phyloP scores from a whole-genome alignment of 371 early-diverging fungal species.

The Sporodiniella umbellata region DNA sequence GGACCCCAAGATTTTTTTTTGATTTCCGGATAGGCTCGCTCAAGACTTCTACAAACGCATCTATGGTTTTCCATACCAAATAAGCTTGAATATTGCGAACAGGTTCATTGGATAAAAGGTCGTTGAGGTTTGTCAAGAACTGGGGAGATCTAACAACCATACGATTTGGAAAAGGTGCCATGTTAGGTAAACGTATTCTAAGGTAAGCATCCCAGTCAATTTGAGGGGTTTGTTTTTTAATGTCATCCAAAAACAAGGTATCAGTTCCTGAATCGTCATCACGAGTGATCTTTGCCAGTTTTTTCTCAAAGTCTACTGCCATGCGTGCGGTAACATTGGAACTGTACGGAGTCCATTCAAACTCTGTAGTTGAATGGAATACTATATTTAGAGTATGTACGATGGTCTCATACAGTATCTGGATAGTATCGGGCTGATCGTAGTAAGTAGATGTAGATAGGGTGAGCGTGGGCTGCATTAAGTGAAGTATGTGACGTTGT shows the following conservation, averaged over 20 bases:
- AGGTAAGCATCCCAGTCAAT: constrained; percentile 46
- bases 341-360: constrained; percentile 24
- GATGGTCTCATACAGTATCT: constrained; percentile 28
- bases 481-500: constrained; percentile 30
- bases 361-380: too few relatives aligned
- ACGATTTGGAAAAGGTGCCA: constrained; percentile 18
- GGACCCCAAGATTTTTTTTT: constrained; percentile 32
- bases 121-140: constrained; percentile 34
- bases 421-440: constrained; percentile 31
- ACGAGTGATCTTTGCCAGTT: too few relatives aligned
- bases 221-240: constrained; percentile 28
- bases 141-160: constrained; percentile 43
- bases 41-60: constrained; percentile 22
- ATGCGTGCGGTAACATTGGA: constrained; percentile 23
- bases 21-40: constrained; percentile 29
- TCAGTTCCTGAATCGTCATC: too few relatives aligned
- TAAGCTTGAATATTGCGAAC: constrained; percentile 36
- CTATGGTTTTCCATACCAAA: constrained; percentile 44
- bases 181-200: constrained; percentile 23
- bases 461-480: constrained; percentile 53
- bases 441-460: constrained; percentile 63
- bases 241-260: constrained; percentile 33
- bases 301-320: constrained; percentile 48
- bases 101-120: constrained; percentile 24
- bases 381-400: constrained; percentile 24